Evolutionary conservation across 2,329 filamentous ascomycete species (phyloP).

Genomic region (Aspergillus caelatus): DNA sequence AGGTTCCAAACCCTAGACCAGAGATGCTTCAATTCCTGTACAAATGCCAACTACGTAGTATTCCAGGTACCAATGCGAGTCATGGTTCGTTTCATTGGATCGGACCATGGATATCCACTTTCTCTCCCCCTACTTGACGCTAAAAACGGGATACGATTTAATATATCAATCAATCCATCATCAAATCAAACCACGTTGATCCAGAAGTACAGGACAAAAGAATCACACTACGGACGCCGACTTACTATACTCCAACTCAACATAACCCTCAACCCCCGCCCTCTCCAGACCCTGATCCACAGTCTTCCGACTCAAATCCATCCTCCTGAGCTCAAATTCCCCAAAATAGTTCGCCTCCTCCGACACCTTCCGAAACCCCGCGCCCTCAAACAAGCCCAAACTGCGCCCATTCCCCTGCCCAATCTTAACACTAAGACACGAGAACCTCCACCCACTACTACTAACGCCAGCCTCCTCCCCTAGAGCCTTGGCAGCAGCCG

Average conservation of each 20-base stretch:
- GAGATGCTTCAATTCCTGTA: no score
- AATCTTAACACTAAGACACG: slow-evolving; percentile 65
- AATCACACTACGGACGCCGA: slow-evolving; percentile 16
- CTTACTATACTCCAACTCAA: slow-evolving; percentile 39
- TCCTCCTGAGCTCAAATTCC: slow-evolving; percentile 62
- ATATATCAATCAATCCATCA: neutral
- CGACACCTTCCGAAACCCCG: slow-evolving; percentile 58
- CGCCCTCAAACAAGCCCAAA: slow-evolving; percentile 61
- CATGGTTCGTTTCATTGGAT: neutral
- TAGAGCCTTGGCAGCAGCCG: slow-evolving; percentile 14
- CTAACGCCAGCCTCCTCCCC: slow-evolving; percentile 9
- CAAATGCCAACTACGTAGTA: neutral
- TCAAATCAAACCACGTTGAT: no score
- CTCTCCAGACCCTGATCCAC: slow-evolving; percentile 29
- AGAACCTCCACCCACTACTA: slow-evolving; percentile 20
- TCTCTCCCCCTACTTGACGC: neutral
- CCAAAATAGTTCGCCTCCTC: slow-evolving; percentile 66
- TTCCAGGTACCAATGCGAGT: neutral
- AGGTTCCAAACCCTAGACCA: neutral
- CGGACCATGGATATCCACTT: neutral
- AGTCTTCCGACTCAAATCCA: slow-evolving; percentile 29
- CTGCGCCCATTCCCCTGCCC: slow-evolving; percentile 59
- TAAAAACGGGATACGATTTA: neutral
- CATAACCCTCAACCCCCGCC: slow-evolving; percentile 31
- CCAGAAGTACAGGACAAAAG: no score